Base-by-base conservation (phyloP, 352 stramenopile genomes). In the Globisporangium acanthophoron region DNA sequence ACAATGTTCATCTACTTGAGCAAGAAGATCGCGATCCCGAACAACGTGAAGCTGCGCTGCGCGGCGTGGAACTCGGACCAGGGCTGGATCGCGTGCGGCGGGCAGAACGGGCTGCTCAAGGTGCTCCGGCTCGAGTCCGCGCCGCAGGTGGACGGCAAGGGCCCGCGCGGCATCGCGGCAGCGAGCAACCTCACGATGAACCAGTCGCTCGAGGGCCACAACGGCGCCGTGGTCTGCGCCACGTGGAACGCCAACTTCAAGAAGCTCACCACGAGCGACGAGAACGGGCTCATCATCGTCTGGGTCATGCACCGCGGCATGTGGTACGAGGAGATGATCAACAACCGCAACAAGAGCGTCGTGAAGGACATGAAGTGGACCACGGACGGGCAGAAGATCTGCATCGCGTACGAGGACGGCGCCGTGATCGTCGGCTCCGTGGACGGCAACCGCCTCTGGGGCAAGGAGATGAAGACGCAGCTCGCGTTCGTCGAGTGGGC, bases 321-420 rank as follows among this genome's bases (percentile, higher is more conserved):
- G 73, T 98, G 93, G 90, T 98, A 94, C 73, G 94, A 98, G 59
- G 92, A 98, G 68, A 98, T 98, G 93, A 98, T 98, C 65, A 98
- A 98, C 75, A 98, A 97, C 71, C 75, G 93, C 57, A 97, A 97
- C 76, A 98, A 97, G 66, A 95, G 75, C 60, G 91, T 97, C 40
- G 93, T 98, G 37, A 70, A 70, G 15, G 90, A 96, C 65, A 98
- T 98, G 91, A 97, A 97, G 69, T 98, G 92, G 93, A 97, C 90
- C 6, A 85, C 80, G 7, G 88, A 98, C 71, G 93, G 94, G 0
- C 76, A 96, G 67, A 96, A 96, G 71, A 98, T 98, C 58, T 98
- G 92, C 64, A 98, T 98, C 63, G 90, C 90, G 13, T 98, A 98
- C 66, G 90, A 96, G 56, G 93, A 98, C 68, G 91, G 92, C 24